These are phyloP conservation scores for Colletotrichum lentis DNA, from an alignment of 2,329 filamentous ascomycete species.

Conservation along the genomic window DNA sequence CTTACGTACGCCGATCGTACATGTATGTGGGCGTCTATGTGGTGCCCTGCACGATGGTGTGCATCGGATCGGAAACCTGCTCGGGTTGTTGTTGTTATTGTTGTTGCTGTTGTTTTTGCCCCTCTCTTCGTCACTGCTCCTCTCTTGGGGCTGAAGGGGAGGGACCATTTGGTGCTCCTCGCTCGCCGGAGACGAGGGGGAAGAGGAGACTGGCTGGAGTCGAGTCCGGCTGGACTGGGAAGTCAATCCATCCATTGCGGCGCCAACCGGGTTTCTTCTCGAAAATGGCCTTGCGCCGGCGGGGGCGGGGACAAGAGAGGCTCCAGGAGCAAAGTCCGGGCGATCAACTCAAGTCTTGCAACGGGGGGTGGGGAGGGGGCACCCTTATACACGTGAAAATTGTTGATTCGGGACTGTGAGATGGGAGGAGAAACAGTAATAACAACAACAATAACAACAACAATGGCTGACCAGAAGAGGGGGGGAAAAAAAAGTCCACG, in stretches of 20 bases:
- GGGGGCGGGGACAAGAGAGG: slow-evolving; percentile 30
- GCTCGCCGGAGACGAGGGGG: too few relatives aligned
- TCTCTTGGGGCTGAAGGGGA: slow-evolving; percentile 20
- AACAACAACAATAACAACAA: neutral
- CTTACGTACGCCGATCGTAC: slow-evolving; percentile 20
- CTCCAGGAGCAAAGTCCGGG: slow-evolving; percentile 24
- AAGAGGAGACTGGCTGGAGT: slow-evolving; percentile 20
- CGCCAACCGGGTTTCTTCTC: slow-evolving; percentile 2
- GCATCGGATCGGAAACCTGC: slow-evolving; percentile 20
- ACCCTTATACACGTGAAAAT: slow-evolving; percentile 7
- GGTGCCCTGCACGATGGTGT: slow-evolving; percentile 29
- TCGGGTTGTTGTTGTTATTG: slow-evolving; percentile 3
- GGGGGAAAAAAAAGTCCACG: neutral
- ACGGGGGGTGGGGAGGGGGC: neutral
- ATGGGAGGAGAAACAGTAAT: neutral
- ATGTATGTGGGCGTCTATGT: slow-evolving; percentile 14
- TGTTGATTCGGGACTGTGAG: neutral
- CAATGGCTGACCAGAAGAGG: neutral
- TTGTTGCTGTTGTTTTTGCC: slow-evolving; percentile 21
- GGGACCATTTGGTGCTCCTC: too few relatives aligned
- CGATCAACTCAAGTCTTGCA: neutral
- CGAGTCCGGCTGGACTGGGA: slow-evolving; percentile 16
- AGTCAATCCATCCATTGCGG: slow-evolving; percentile 25
- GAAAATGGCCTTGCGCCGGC: slow-evolving; percentile 23
- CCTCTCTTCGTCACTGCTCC: slow-evolving; percentile 14